Base-by-base conservation (phyloP, 169 alveolate genomes). In the Plasmodium ovale region DNA sequence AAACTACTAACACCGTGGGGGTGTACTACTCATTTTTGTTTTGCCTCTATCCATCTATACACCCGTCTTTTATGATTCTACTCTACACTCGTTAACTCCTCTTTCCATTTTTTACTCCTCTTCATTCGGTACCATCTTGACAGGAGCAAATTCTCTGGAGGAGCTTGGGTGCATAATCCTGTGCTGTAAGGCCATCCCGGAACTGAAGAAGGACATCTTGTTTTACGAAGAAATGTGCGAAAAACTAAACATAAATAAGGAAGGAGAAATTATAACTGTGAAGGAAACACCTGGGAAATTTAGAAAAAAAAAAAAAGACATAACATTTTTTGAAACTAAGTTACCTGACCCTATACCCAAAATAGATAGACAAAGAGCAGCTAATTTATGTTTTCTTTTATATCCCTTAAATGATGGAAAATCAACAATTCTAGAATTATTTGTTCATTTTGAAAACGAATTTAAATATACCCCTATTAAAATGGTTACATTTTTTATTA, bases 121-220 rank as follows among this genome's bases (percentile, higher is more conserved):
- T 58, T 14, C 37, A 21, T 16, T n/a, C 10, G 12, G 12, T 16
- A 2, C 10, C 23, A n/a, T 58, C 21, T 35, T 54, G n/a, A 7
- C 60, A 82, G 90, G 95, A 5, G 92, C 91, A 12, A 92, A 92
- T 62, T 82, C 93, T 9, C 62, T 92, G 44, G 95, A 92, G 65
- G 95, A 92, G 49, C 87, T 84, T 25, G 95, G 95, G 10, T 91
- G 94, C 42, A 92, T 92, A 31, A 89, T 89, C n/a, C 74, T 92
- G 19, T 89, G 92, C 65, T 89, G 93, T 67, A 70, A 56, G 25
- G 72, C 92, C 4, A 94, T 94, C 5, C 95, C 95, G 25, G 95
- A 92, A 71, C 25, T 60, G 27, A 44, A 37, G 54, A 87, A 87
- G 42, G 91, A 88, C 6, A 82, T 82, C 44, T 19, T 33, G 35